Conservation (phyloP, 345 rosid species). For the Hypericum androsaemum region DNA sequence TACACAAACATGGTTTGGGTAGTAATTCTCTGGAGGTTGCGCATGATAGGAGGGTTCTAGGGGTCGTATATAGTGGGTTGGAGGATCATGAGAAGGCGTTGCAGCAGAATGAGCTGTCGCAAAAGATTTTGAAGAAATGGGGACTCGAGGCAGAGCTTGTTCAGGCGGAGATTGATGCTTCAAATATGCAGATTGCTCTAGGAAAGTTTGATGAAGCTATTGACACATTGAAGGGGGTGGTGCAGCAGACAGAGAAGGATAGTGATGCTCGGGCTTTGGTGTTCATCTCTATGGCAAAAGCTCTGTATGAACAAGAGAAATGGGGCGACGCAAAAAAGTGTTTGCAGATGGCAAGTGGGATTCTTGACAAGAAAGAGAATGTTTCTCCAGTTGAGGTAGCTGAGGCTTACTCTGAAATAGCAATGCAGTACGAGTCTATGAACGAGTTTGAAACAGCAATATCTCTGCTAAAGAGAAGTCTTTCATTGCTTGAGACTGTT, state of each 20-base stretch:
- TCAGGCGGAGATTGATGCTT: conserved; percentile 74
- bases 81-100: conserved; percentile 82
- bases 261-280: conserved; percentile 65
- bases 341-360: conserved; percentile 67
- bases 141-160: conserved; percentile 65
- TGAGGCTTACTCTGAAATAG: conserved; percentile 85
- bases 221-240: conserved; percentile 46
- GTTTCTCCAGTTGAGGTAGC: conserved; percentile 66
- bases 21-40: conserved; percentile 79
- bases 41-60: conserved; percentile 72
- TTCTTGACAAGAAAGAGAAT: conserved; percentile 64
- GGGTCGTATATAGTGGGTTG: conserved; percentile 76
- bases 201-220: conserved; percentile 73
- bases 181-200: conserved; percentile 80
- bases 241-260: conserved; percentile 62
- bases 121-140: conserved; percentile 68
- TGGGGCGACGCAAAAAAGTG: conserved; percentile 61
- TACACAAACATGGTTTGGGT: conserved; percentile 60
- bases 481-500: conserved; percentile 63
- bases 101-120: conserved; percentile 72
- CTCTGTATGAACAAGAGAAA: conserved; percentile 54
- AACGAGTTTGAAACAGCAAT: conserved; percentile 76
- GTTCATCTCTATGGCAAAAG: conserved; percentile 82
- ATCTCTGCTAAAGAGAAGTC: conserved; percentile 59
- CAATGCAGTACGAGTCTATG: conserved; percentile 82